Evolutionary conservation across 352 stramenopile species (phyloP).

Genomic region (Globisporangium nagaii): DNA sequence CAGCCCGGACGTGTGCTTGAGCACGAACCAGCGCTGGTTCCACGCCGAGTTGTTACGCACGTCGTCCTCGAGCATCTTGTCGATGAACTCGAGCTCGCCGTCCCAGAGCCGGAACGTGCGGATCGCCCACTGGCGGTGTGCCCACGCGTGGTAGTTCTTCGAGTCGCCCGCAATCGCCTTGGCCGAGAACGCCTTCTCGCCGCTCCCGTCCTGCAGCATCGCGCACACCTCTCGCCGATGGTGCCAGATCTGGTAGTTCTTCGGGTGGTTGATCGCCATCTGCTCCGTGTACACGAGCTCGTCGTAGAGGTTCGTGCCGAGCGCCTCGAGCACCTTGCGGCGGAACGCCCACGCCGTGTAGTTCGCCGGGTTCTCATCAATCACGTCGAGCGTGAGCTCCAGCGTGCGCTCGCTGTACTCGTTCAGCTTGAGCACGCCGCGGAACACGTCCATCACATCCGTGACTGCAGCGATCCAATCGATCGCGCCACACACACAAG

Average conservation of each 20-base stretch:
- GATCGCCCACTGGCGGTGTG: conserved; percentile 94
- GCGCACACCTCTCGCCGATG: conserved; percentile 94
- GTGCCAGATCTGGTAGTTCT: conserved; percentile 99
- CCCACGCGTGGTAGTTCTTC: conserved; percentile 99
- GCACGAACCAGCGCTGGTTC: conserved; percentile 87
- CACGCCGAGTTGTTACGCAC: conserved; percentile 96
- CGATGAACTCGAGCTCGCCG: conserved; percentile 89
- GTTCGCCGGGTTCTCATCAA: conserved; percentile 95
- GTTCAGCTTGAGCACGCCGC: conserved; percentile 87
- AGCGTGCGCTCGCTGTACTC: conserved; percentile 91
- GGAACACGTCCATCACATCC: conserved; percentile 94
- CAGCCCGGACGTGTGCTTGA: conserved; percentile 49
- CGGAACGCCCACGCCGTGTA: conserved; percentile 98
- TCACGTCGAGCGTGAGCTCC: conserved; percentile 87
- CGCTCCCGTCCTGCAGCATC: conserved; percentile 62
- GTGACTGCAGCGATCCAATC: too few relatives aligned
- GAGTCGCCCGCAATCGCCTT: conserved; percentile 91
- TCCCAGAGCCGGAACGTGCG: conserved; percentile 87
- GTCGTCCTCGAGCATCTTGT: conserved; percentile 88
- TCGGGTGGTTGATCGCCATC: conserved; percentile 92
- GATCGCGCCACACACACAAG: background rate
- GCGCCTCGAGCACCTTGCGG: conserved; percentile 82
- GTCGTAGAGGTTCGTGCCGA: conserved; percentile 58
- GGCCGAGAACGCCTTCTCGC: conserved; percentile 91
- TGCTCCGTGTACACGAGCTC: conserved; percentile 74